A percentile compares a stretch with the other conserved stretches of the same genome.
These are phyloP conservation scores for Aspergillus bridgeri DNA, from an alignment of 495 filamentous ascomycete species.

Conservation along the genomic window DNA sequence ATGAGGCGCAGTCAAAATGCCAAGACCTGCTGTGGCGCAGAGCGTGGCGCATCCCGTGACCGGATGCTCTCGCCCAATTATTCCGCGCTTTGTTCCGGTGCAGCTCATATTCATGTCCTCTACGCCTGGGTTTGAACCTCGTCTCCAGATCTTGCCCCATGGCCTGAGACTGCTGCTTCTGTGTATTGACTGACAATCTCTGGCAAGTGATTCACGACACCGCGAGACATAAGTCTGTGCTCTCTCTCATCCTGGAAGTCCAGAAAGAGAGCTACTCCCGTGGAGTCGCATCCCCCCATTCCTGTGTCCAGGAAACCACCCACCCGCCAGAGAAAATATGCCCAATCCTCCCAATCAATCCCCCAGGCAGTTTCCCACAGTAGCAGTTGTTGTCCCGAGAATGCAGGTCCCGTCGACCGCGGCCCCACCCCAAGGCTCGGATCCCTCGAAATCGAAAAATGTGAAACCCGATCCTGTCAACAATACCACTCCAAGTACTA, in stretches of 20 bases:
- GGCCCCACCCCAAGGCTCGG: background rate
- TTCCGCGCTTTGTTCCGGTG: background rate
- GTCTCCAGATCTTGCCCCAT: background rate
- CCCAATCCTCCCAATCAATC: background rate
- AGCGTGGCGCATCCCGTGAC: background rate
- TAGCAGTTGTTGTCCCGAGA: slow-evolving; percentile 16
- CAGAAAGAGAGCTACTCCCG: background rate
- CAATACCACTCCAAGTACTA: background rate
- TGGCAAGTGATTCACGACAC: background rate
- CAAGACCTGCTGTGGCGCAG: background rate
- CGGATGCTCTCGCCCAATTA: background rate
- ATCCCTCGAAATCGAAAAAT: background rate
- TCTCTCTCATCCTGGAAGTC: background rate
- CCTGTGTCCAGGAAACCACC: background rate
- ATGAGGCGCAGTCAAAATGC: too few relatives aligned
- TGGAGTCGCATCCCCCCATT: background rate
- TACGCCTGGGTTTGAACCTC: background rate
- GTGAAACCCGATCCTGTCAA: background rate
- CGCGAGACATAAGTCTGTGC: background rate
- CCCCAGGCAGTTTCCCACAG: slow-evolving; percentile 7
- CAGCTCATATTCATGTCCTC: background rate
- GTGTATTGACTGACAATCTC: background rate
- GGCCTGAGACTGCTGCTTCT: too few relatives aligned
- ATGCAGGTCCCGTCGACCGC: slow-evolving; percentile 10
- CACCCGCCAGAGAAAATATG: slow-evolving; percentile 3